Conservation (phyloP, 2,329 filamentous ascomycete species). For the Colletotrichum sojae region DNA sequence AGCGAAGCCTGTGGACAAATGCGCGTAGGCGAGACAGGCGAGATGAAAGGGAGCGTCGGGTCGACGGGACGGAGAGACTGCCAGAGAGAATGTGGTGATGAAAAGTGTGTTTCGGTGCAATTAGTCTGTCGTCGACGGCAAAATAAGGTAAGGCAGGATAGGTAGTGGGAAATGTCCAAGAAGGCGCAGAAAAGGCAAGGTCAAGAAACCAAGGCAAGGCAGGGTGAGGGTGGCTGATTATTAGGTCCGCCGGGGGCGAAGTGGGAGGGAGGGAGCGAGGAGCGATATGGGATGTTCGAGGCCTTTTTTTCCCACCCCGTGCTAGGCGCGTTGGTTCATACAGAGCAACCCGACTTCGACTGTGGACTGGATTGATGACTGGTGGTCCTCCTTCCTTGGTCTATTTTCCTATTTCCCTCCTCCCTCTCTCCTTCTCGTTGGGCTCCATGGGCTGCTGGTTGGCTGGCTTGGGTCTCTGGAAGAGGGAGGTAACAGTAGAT, state of each 20-base stretch:
- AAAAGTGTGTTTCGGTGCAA: conserved; percentile 34
- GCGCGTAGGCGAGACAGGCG: conserved; percentile 15
- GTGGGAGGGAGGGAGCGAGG: not conserved
- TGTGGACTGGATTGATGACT: too few relatives aligned
- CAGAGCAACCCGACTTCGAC: not conserved
- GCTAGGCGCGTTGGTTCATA: conserved; percentile 25
- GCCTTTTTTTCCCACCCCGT: conserved; percentile 15
- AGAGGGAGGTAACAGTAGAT: conserved; percentile 24
- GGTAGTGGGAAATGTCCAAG: conserved; percentile 22
- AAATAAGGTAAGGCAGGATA: not conserved
- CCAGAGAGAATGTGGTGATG: conserved; percentile 33
- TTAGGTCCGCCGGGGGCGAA: conserved; percentile 25
- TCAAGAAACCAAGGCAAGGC: not conserved
- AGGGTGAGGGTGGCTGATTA: conserved; percentile 13
- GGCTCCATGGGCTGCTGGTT: conserved; percentile 6
- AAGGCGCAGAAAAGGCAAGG: not conserved
- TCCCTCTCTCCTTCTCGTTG: conserved; percentile 17
- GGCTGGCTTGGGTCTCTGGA: conserved; percentile 1
- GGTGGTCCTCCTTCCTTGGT: not conserved
- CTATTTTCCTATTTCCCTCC: not conserved
- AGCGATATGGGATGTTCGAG: conserved; percentile 26
- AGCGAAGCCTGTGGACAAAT: not conserved
- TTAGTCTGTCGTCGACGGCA: conserved; percentile 30
- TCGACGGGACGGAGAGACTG: conserved; percentile 21
- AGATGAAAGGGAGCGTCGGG: conserved; percentile 34